Conservation (phyloP, 140 eudicot genomes). For the Flaveria floridana region DNA sequence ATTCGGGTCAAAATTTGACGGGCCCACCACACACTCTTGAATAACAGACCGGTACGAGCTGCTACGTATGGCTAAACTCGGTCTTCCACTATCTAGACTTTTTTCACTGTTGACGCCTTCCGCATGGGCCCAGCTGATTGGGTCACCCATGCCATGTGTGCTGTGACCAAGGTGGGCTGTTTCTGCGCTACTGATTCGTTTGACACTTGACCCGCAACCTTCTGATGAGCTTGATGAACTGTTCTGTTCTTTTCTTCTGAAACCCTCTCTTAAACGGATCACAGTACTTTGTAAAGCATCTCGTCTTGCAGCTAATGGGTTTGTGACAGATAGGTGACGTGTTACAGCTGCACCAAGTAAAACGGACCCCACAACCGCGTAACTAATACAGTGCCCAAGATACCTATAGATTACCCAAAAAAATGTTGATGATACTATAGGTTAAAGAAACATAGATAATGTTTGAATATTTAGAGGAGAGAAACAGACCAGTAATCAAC, state of each 20-base stretch:
- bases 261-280: conserved; percentile 89
- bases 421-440: background rate
- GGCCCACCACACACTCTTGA: conserved; percentile 78
- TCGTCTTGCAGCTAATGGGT: conserved; percentile 89
- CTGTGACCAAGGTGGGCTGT: conserved; percentile 79
- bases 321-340: conserved; percentile 83
- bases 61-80: conserved; percentile 75
- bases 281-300: conserved; percentile 96
- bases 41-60: conserved; percentile 85
- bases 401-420: conserved; percentile 48
- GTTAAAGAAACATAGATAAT: background rate
- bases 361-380: conserved; percentile 92
- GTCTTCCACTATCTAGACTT: conserved; percentile 94
- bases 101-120: conserved; percentile 84
- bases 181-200: conserved; percentile 95
- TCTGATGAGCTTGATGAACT: conserved; percentile 94
- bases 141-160: conserved; percentile 64
- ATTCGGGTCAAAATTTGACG: conserved; percentile 52
- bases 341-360: conserved; percentile 96
- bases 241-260: conserved; percentile 82
- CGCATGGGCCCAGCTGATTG: conserved; percentile 59
- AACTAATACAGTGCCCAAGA: conserved; percentile 96
- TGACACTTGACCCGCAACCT: conserved; percentile 94
- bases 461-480: background rate
- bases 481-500: conserved; percentile 91